Evolutionary conservation across 352 stramenopile species (phyloP), one percentile per base, ranked within the genome.

Genomic region (Phytophthora tentaculata): DNA sequence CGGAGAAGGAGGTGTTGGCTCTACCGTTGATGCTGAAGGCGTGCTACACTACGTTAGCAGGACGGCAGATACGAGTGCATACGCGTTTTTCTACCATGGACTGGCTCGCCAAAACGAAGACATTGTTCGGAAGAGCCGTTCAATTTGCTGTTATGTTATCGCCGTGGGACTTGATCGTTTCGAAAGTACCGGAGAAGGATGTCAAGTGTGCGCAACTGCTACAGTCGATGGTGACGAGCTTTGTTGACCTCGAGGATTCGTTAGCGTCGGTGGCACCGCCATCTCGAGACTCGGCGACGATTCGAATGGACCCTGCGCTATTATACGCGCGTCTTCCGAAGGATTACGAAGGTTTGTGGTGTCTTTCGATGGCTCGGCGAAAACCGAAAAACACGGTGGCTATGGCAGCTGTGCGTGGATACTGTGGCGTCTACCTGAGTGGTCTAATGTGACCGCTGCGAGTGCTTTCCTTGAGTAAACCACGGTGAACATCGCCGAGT

Each of bases 401-500:
- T 50, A 59, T 12, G 65, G 61, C 0, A 74, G 65, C 23, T 64
- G 56, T 29, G 56, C 60, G 0, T 72, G 47, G 51, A 32, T 78
- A 17, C 1, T 72, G 3, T 77, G 70, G 65, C 43, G 43, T 20
- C 24, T 71, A 0, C 64, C 65, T 1, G 32, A 58, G 19, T 77
- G 59, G 65, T 17, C 24, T 1, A 69, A 74, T 24, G 56, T 64
- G 19, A 52, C 29, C 14, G 64, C 64, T 17, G 43, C 61, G 39
- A 64, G 49, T 16, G 29, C 52, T 20, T 60, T 52, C 13, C 64
- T 74, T 8, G 22, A 45, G 8, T 17, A 28, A 0, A 64, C 69
- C 0, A 74, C 61, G 0, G 71, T 75, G 0, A 75, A 76, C 19
- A 44, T 71, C 13, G 67, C 71, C 13, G 72, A 79, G 16, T 79